Evolutionary conservation across 2,329 filamentous ascomycete genomes (phyloP), one percentile per base, ranked within the genome.

Genomic region (Phyllosticta citribraziliensis): DNA sequence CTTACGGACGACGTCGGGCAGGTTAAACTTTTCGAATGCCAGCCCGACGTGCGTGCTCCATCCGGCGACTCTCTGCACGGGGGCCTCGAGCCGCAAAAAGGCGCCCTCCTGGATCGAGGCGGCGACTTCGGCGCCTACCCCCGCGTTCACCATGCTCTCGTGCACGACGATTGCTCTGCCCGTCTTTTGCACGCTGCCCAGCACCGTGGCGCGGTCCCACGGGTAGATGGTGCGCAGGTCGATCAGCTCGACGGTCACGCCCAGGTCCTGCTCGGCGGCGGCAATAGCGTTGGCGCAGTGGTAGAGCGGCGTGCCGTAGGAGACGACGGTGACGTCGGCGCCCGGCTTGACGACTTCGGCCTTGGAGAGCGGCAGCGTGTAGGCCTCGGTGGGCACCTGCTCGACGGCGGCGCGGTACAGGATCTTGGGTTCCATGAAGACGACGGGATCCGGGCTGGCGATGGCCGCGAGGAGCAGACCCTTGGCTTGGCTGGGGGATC

Each of bases 371-470:
- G 91, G 91, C 14, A 97, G 81, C n/a, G 86, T 85, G 72, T 94
- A 97, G 2, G 88, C 78, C 22, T 85, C 87, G 0, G 86, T 83
- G 0, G 92, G 92, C 0, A 97, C 92, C 72, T 96, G 89, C 74
- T 97, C 92, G 27, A 96, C 89, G 0, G 92, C 89, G 0, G 92
- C 91, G 20, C 92, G 87, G 73, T 97, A 97, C 12, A 97, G 79
- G 55, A 94, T 89, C 77, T 97, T 97, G 53, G 92, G 92, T 72
- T 97, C 92, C 86, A 97, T 86, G 74, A 97, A 96, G 58, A 97
- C 79, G 64, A 93, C 90, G 0, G 92, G 92, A 72, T 97, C 92
- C 64, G 91, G 89, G 68, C 81, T 85, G 76, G 78, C 84, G 57
- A 84, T 84, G 58, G 96, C 91, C 2, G 88, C 82, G 2, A 96